Conservation (phyloP, 2,329 filamentous ascomycete species). For the Chrysoporthe cubensis region DNA sequence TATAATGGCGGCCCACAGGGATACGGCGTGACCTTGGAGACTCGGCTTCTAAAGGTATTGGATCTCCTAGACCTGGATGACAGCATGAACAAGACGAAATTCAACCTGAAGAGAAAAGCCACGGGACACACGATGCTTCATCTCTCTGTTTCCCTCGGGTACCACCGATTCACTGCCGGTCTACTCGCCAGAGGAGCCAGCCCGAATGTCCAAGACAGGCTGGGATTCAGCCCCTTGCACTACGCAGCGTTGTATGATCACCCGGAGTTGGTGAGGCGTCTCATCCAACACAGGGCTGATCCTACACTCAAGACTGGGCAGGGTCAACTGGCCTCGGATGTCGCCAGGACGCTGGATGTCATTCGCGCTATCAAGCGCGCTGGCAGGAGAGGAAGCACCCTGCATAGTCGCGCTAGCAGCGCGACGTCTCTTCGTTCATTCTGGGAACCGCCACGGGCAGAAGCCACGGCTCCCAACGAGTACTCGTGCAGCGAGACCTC, state of each 20-base stretch:
- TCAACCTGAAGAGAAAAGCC: constrained; percentile 64
- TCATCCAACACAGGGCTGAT: constrained; percentile 75
- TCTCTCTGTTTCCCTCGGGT: constrained; percentile 74
- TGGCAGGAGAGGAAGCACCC: constrained; percentile 64
- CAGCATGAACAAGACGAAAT: constrained; percentile 66
- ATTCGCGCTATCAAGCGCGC: constrained; percentile 65
- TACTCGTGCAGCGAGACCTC: constrained; percentile 49
- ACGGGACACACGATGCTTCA: constrained; percentile 84
- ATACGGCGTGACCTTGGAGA: constrained; percentile 56
- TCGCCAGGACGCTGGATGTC: constrained; percentile 68
- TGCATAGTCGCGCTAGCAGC: constrained; percentile 67
- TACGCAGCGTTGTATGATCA: constrained; percentile 79
- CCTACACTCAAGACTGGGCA: constrained; percentile 70
- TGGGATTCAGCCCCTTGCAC: constrained; percentile 82
- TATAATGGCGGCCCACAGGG: constrained; percentile 37
- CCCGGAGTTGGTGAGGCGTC: constrained; percentile 73
- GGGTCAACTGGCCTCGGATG: constrained; percentile 71
- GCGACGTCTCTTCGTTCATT: constrained; percentile 68
- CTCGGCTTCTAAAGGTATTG: constrained; percentile 72
- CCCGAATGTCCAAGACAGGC: constrained; percentile 73
- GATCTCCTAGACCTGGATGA: constrained; percentile 80
- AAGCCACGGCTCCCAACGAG: constrained; percentile 46
- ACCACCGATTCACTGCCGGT: constrained; percentile 75
- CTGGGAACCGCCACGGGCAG: constrained; percentile 60
- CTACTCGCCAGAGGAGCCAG: constrained; percentile 79